Evolutionary conservation across 2,329 filamentous ascomycete species (phyloP).

Genomic region (Monosporascus sp.): DNA sequence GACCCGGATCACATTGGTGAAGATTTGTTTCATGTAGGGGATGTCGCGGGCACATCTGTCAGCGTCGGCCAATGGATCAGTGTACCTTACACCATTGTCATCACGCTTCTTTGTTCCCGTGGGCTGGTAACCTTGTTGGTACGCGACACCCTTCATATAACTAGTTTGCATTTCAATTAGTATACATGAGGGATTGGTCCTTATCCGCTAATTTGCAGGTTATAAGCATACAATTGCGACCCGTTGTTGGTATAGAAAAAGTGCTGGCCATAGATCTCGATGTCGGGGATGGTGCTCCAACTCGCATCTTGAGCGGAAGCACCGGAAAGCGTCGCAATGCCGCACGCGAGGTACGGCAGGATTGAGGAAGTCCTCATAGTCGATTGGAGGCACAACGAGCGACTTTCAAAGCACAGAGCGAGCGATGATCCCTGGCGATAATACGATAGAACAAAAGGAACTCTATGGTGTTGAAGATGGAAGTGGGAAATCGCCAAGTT

Average conservation of each 20-base stretch:
- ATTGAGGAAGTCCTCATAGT: constrained; percentile 23
- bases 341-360: constrained; percentile 16
- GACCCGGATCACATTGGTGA: constrained; percentile 90
- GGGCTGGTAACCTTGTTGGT: constrained; percentile 73
- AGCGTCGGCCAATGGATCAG: constrained; percentile 74
- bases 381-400: background rate
- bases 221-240: constrained; percentile 56
- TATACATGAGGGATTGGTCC: background rate
- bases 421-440: background rate
- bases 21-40: constrained; percentile 69
- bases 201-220: constrained; percentile 4
- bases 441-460: background rate
- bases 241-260: constrained; percentile 49
- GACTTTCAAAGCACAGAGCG: background rate
- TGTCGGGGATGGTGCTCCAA: constrained; percentile 25
- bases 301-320: constrained; percentile 19
- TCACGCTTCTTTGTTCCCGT: constrained; percentile 38
- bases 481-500: background rate
- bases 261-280: constrained; percentile 27
- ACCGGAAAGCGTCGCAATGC: constrained; percentile 20
- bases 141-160: constrained; percentile 90
- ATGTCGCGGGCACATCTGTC: constrained; percentile 77
- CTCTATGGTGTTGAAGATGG: background rate
- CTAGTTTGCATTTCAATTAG: constrained; percentile 15
- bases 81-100: constrained; percentile 53